Evolutionary conservation across 2,329 filamentous ascomycete genomes (phyloP), one percentile per base, ranked within the genome.

Genomic region (Xylariaceae sp.): DNA sequence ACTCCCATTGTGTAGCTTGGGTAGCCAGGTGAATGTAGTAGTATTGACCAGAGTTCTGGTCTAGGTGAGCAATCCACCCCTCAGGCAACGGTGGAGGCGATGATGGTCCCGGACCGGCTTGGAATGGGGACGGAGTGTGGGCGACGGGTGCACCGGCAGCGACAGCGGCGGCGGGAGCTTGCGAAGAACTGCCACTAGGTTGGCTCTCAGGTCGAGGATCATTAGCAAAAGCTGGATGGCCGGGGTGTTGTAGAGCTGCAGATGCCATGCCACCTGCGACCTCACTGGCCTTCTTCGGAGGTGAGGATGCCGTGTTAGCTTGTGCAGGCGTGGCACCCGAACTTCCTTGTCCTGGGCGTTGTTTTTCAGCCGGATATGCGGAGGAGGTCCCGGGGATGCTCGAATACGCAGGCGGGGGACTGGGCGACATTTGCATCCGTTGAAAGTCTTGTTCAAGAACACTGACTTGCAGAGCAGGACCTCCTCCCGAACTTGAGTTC

Each of bases 1-100:
- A 97, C 70, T 99, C 94, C 94, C 94, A 99, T 72, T 99, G 94
- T 0, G 94, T 99, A 2, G 92, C 91, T 72, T 97, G 94, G 0
- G 90, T 92, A 1, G 92, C 89, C 35, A 99, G 81, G 73, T 99
- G 94, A 61, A 99, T 99, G 71, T 99, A 99, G 74, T 99, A 99
- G 75, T 97, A 99, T 71, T 97, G 93, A 1, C 94, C 94, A 1
- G 93, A 97, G 71, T 89, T 96, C 66, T 91, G 89, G 72, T 99
- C 94, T 3, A 97, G 81, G 73, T 97, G 94, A 17, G 94, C 91
- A 69, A 99, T 97, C 94, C 94, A 99, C 39, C 94, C 94, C 76
- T 99, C 94, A 4, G 94, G 94, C 13, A 99, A 81, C 2, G 93
- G 94, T 18, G 94, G 94, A 37, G 94, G 94, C 13, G 92, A 96